A percentile compares a stretch with the other conserved stretches of the same genome.
phyloP scores from a whole-genome alignment of 805 yeast genomes.

The Schwanniomyces pseudopolymorphus region DNA sequence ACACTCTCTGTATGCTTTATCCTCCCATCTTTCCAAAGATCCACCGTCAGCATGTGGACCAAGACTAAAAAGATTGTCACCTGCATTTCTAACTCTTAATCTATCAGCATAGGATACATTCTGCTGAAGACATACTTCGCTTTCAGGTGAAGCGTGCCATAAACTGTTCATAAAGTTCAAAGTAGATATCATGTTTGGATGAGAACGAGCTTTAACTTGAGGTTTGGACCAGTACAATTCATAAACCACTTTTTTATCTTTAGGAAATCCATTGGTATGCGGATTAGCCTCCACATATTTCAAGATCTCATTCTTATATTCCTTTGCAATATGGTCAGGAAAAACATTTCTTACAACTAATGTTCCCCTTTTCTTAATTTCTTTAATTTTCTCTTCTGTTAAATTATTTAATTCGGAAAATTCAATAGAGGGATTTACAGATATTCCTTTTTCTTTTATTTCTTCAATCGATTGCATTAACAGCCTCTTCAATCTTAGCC shows the following conservation, averaged over 20 bases:
- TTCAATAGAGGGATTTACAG: conserved; percentile 19
- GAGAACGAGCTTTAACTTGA: conserved; percentile 38
- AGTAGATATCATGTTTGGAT: conserved; percentile 29
- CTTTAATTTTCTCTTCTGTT: neutral
- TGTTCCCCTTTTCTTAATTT: conserved; percentile 18
- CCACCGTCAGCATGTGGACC: conserved; percentile 45
- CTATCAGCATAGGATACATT: conserved; percentile 44
- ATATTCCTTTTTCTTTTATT: conserved; percentile 18
- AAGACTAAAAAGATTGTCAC: conserved; percentile 25
- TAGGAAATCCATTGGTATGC: conserved; percentile 25
- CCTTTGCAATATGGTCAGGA: conserved; percentile 19
- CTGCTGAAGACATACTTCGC: conserved; percentile 25
- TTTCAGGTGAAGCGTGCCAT: conserved; percentile 28
- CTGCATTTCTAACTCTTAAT: conserved; percentile 40
- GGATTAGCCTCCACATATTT: conserved; percentile 27
- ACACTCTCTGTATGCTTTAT: conserved; percentile 31
- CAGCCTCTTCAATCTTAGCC: conserved; percentile 25
- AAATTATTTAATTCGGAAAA: conserved; percentile 14
- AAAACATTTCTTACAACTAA: conserved; percentile 31
- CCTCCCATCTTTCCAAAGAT: conserved; percentile 48
- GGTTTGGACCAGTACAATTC: conserved; percentile 39
- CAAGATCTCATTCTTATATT: conserved; percentile 18
- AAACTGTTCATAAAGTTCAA: conserved; percentile 23
- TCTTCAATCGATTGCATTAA: conserved; percentile 18
- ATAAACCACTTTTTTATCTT: conserved; percentile 23